Percentiles rank a stretch among this genome's conserved stretches.
phyloP scores from a whole-genome alignment of 192 early-diverging fungal species.

The Entomortierella lignicola region DNA sequence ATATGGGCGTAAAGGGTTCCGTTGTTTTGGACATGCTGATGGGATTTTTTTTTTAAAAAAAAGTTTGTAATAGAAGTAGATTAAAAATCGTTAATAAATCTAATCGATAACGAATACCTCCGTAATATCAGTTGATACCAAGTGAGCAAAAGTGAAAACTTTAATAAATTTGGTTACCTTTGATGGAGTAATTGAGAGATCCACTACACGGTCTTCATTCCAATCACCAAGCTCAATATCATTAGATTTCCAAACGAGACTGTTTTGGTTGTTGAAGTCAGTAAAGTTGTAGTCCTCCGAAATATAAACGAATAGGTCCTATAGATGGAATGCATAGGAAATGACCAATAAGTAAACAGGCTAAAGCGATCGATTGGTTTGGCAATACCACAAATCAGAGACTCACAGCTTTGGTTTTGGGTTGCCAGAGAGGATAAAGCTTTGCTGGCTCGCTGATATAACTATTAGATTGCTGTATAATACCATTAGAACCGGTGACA shows the following conservation, averaged over 20 bases:
- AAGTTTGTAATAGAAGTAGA: neutral
- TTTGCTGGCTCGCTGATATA: conserved; percentile 8
- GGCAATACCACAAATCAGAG: no score
- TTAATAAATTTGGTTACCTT: conserved; percentile 47
- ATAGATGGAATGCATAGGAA: neutral
- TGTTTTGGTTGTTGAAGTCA: conserved; percentile 50
- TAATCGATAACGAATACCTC: no score
- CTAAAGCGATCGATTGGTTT: neutral
- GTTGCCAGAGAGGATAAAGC: conserved; percentile 36
- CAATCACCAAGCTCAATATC: conserved; percentile 57
- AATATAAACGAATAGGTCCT: conserved; percentile 63
- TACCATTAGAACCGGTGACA: conserved; percentile 16
- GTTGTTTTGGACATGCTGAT: conserved; percentile 64
- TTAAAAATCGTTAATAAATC: no score
- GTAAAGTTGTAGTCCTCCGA: conserved; percentile 60
- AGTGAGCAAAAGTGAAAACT: neutral
- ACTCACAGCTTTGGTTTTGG: conserved; percentile 27
- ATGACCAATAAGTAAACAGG: neutral
- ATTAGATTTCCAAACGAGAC: conserved; percentile 54
- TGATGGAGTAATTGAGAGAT: conserved; percentile 57
- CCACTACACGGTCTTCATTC: conserved; percentile 55
- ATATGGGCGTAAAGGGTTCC: conserved; percentile 71
- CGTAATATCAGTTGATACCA: neutral
- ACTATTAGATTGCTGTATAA: conserved; percentile 2
- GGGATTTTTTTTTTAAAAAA: no score